Evolutionary conservation across 2,329 filamentous ascomycete species (phyloP).

Genomic region (Pezicula neosporulosa): DNA sequence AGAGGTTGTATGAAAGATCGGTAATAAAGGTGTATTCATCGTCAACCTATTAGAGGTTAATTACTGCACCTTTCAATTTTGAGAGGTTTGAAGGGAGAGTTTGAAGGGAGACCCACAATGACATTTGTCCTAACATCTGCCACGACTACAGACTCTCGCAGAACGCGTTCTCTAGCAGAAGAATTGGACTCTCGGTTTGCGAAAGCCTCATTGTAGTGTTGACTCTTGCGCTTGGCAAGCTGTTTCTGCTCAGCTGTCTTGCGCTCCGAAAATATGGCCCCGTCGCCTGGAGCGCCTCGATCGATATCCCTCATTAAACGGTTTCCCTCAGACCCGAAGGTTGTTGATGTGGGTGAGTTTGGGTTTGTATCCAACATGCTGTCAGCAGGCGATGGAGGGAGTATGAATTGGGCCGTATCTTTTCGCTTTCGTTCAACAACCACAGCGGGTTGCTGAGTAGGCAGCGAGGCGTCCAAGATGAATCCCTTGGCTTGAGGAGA

Average conservation of each 20-base stretch:
- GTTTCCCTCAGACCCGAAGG: slow-evolving; percentile 9
- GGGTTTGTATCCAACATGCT: slow-evolving; percentile 3
- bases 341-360: not conserved
- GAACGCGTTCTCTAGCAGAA: slow-evolving; percentile 24
- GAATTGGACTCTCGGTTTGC: slow-evolving; percentile 25
- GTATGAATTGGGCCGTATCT: not conserved
- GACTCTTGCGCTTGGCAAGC: slow-evolving; percentile 24
- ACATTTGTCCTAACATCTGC: slow-evolving; percentile 64
- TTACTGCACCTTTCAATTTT: slow-evolving; percentile 14
- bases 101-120: slow-evolving; percentile 43
- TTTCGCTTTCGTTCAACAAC: not conserved
- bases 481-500: too few relatives aligned
- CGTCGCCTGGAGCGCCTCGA: slow-evolving; percentile 26
- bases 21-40: slow-evolving; percentile 74
- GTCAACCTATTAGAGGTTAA: slow-evolving; percentile 51
- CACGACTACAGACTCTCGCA: slow-evolving; percentile 44
- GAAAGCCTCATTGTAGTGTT: slow-evolving; percentile 31
- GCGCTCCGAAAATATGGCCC: slow-evolving; percentile 16
- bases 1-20: slow-evolving; percentile 69
- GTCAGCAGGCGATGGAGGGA: slow-evolving; percentile 4
- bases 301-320: slow-evolving; percentile 22
- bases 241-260: slow-evolving; percentile 25
- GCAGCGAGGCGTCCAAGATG: too few relatives aligned
- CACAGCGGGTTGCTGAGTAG: too few relatives aligned
- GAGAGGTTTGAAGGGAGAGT: slow-evolving; percentile 5